Base-by-base conservation (phyloP, 2,329 filamentous ascomycete species). In the Trichoderma cornu-damae region DNA sequence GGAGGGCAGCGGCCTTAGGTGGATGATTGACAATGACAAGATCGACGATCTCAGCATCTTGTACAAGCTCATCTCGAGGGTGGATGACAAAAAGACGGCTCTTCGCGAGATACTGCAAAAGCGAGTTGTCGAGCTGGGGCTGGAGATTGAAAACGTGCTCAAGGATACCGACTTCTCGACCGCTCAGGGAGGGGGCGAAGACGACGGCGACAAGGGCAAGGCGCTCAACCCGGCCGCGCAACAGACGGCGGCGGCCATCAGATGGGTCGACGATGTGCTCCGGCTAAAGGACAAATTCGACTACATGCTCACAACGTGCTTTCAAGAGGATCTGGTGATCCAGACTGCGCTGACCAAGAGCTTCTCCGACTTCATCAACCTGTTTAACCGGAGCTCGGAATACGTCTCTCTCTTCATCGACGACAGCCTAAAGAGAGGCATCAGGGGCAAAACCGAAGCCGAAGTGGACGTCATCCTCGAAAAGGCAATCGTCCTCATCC, bases 331-430 rank as follows among this genome's bases (percentile, higher is more conserved):
- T 66, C 80, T 90, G 37, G 79, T 85, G 6, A 77, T 99, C 14
- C 89, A 96, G 66, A 89, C 87, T 1, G 86, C 90, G 0, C 78
- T 97, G 24, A 92, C 90, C 1, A 87, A 87, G 67, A 96, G 91
- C 68, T 96, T 96, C 65, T 82, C 89, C 1, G 88, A 95, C 14
- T 96, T 97, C 66, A 96, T 99, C 78, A 97, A 96, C 69, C 74
- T 85, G n/a, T 96, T 96, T 68, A 72, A 77, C 12, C 85, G 92
- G 61, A 88, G 88, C 64, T 90, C 93, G 1, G 94, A 99, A 68
- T 96, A 90, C 68, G 87, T 97, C 5, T 99, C 94, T 0, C 80
- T 99, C 0, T 99, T 96, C 73, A 96, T 99, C 59, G 94, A 99
- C 66, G 93, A 97, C 66, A 96, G 92, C 67, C 82, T 99, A 66